A percentile compares a stretch with the other conserved stretches of the same genome.
Conservation (phyloP, 768 basidiomycete species). For the Panus rudis region DNA sequence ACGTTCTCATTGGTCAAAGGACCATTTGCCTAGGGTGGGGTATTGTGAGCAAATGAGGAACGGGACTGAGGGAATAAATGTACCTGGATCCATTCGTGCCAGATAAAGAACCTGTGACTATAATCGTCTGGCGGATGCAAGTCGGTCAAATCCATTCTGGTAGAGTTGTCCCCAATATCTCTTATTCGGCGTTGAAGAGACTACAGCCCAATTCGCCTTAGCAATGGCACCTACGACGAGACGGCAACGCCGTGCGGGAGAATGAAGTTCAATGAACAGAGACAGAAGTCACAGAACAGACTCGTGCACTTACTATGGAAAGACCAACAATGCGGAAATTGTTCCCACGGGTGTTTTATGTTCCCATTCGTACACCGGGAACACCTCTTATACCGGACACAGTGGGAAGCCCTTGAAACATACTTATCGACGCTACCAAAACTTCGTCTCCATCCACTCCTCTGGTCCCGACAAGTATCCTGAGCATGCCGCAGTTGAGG, state of each 20-base stretch:
- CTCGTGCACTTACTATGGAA: no score
- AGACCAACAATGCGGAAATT: no score
- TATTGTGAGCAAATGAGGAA: constrained; percentile 5
- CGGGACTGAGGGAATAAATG: constrained; percentile 4
- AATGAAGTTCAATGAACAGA: no score
- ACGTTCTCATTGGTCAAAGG: constrained; percentile 72
- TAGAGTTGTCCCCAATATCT: not conserved
- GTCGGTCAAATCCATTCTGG: constrained; percentile 52
- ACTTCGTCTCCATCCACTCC: constrained; percentile 18
- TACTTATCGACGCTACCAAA: constrained; percentile 18
- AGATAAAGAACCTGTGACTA: constrained; percentile 78
- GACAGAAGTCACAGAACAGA: no score
- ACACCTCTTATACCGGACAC: constrained; percentile 9
- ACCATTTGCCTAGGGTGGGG: constrained; percentile 58
- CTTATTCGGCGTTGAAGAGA: not conserved
- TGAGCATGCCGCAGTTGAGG: constrained; percentile 10
- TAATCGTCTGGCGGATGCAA: constrained; percentile 79
- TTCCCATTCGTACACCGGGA: constrained; percentile 8
- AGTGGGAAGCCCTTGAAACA: constrained; percentile 9
- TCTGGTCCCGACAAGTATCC: constrained; percentile 18
- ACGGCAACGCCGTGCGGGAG: constrained; percentile 7
- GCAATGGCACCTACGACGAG: not conserved
- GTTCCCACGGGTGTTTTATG: constrained; percentile 13
- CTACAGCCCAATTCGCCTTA: not conserved
- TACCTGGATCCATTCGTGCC: constrained; percentile 88